phyloP scores from a whole-genome alignment of 306 rosid species.

The Pyrus communis region DNA sequence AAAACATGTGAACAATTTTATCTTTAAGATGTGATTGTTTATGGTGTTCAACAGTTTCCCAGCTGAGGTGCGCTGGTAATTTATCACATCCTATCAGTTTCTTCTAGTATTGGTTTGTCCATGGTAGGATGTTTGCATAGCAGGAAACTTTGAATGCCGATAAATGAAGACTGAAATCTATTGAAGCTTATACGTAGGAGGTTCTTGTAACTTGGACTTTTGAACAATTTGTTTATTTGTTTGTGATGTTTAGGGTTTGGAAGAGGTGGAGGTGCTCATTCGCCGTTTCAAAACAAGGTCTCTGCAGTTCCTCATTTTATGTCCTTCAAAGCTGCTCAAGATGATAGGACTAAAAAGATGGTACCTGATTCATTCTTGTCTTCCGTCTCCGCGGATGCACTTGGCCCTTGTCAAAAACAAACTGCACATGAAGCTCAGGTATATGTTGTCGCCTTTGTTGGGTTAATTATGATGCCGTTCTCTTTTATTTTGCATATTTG shows the following conservation, averaged over 20 bases:
- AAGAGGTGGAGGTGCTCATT: slow-evolving; percentile 37
- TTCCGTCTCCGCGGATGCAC: slow-evolving; percentile 36
- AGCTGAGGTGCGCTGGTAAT: neutral
- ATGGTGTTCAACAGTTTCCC: neutral
- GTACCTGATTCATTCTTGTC: slow-evolving; percentile 30
- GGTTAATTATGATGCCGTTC: neutral
- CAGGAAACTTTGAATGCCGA: neutral
- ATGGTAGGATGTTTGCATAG: neutral
- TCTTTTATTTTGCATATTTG: neutral
- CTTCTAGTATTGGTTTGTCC: neutral
- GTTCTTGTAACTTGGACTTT: neutral
- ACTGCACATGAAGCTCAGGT: slow-evolving; percentile 52
- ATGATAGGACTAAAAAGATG: slow-evolving; percentile 36
- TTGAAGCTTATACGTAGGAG: neutral
- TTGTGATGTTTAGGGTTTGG: slow-evolving; percentile 32
- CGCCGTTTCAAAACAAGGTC: slow-evolving; percentile 59
- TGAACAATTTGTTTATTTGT: neutral
- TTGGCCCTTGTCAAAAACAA: slow-evolving; percentile 21
- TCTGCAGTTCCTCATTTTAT: slow-evolving; percentile 56
- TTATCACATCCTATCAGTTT: neutral
- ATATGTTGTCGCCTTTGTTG: neutral
- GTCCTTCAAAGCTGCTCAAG: slow-evolving; percentile 55
- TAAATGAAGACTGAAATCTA: neutral
- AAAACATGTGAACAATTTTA: neutral
- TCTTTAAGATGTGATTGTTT: neutral